Base-by-base conservation (phyloP, 1,284 basidiomycete genomes). In the Ceratobasidium sp. region DNA sequence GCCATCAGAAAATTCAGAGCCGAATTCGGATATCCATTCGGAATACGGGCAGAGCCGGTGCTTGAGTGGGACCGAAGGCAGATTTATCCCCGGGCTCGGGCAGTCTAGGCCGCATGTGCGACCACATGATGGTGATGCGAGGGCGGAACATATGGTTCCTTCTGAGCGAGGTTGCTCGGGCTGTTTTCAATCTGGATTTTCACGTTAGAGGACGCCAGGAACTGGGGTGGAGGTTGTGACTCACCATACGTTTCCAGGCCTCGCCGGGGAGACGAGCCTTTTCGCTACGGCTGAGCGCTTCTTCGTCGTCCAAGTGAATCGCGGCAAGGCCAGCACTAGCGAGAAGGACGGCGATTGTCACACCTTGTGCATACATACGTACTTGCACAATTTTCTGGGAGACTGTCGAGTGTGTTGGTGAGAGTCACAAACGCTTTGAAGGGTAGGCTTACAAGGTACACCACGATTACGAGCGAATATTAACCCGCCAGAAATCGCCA, bases 261-360 rank as follows among this genome's bases (percentile, higher is more conserved):
- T 74, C 71, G 27, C 71, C 59, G 38, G 71, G 71, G 12, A 44
- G 59, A 48, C 71, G 71, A 52, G 71, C 38, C 62, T 87, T 86
- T 81, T 86, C 90, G 76, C 90, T 89, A 81, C 87, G 91, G 79
- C 88, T 89, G 12, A 87, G 83, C 77, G 92, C 91, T 35, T 86
- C 81, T 62, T 90, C 89, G 48, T 81, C 82, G 0, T 59, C 55
- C 14, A 74, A 41, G 71, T 74, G 71, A 33, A 74, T 74, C 20
- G 71, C 71, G 8, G 71, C 57, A 18, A 74, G 71, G 27, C 71
- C 71, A n/a, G 71, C 71, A 27, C 71, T 74, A 14, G 71, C 71
- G 7, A 74, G 71, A 16, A 74, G 60, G 12, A 74, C 71, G 48
- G 71, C 71, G 35, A 74, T 74, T 20, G 71, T 74, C 8, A 64